These are phyloP conservation scores for Phytophthora lateralis DNA, from an alignment of 352 stramenopile genomes.

Conservation along the genomic window DNA sequence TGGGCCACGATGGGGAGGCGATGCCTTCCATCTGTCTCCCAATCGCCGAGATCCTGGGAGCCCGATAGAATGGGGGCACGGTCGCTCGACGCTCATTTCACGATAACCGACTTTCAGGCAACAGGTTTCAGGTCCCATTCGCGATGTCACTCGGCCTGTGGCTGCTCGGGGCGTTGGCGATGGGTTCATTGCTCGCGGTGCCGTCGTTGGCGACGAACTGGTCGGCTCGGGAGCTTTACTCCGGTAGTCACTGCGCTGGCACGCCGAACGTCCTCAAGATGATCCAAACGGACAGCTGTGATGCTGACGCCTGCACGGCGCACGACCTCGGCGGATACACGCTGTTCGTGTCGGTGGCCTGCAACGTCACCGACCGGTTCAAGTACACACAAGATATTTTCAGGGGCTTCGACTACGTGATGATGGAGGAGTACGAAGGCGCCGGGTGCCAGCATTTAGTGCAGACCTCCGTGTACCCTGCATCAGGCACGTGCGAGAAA, in stretches of 20 bases:
- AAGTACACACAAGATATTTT: slow-evolving; percentile 30
- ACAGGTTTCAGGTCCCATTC: slow-evolving; percentile 4
- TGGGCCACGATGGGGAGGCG: slow-evolving; percentile 26
- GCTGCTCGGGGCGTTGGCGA: slow-evolving; percentile 10
- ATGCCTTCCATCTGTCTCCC: slow-evolving; percentile 31
- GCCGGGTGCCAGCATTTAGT: slow-evolving; percentile 24
- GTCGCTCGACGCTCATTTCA: slow-evolving; percentile 29
- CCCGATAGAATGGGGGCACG: slow-evolving; percentile 7
- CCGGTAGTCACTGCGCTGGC: slow-evolving; percentile 34
- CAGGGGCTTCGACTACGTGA: slow-evolving; percentile 33
- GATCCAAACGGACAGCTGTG: slow-evolving; percentile 23
- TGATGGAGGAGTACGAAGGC: slow-evolving; percentile 39
- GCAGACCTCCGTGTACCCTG: slow-evolving; percentile 34
- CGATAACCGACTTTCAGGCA: slow-evolving; percentile 11
- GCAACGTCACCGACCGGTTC: slow-evolving; percentile 39
- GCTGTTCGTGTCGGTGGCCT: slow-evolving; percentile 28
- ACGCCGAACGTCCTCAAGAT: slow-evolving; percentile 37
- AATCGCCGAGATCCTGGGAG: slow-evolving; percentile 23
- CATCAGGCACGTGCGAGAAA: slow-evolving; percentile 33
- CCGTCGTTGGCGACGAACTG: slow-evolving; percentile 27
- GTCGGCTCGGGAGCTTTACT: slow-evolving; percentile 32
- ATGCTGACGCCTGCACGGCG: slow-evolving; percentile 21
- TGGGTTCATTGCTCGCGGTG: slow-evolving; percentile 10
- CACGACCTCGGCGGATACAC: slow-evolving; percentile 29
- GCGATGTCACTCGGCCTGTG: slow-evolving; percentile 22